Evolutionary conservation across 495 filamentous ascomycete genomes (phyloP), one percentile per base, ranked within the genome.

Genomic region (Penicilliopsis zonata): DNA sequence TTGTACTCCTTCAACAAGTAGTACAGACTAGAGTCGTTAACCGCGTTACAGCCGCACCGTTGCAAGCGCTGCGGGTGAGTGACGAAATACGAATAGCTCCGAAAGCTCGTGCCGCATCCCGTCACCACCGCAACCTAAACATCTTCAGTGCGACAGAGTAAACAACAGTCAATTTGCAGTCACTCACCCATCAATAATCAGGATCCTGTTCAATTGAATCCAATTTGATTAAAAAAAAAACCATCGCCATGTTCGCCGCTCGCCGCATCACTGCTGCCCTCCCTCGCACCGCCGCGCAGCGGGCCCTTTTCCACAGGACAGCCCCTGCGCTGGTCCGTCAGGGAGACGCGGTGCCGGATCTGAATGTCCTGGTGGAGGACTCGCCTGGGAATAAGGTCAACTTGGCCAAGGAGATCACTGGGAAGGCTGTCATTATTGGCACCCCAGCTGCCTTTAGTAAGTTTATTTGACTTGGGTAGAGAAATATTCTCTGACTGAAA

Each of bases 361-460:
- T 72, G 4, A 74, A 80, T 12, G 56, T 63, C 8, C 53, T 82
- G 9, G 64, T 69, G 31, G 68, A 72, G 49, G 54, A 55, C 50
- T 69, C 63, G 13, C 75, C 75, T 13, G 86, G 82, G 28, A 90
- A 84, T 68, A 86, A 83, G 57, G 75, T 95, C 48, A 90, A 82
- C 51, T 67, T 98, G 34, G 73, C 75, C 43, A 70, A 79, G 43
- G 82, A 85, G 54, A 67, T 92, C 40, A 58, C 57, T 36, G 75
- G 72, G 28, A 74, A 80, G 50, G 85, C 76, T 26, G 56, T 95
- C 34, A 78, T 96, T 46, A 71, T 96, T 37, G 88, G 88, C 29
- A 83, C 92, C 23, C 90, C 90, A 1, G 90, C 83, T 8, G 90
- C 86, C 12, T 94, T 86, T 63, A 82, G 73, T 78, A 60, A 33